These are phyloP conservation scores for Gossypioides kirkii DNA, from an alignment of 345 rosid species.

Conservation along the genomic window DNA sequence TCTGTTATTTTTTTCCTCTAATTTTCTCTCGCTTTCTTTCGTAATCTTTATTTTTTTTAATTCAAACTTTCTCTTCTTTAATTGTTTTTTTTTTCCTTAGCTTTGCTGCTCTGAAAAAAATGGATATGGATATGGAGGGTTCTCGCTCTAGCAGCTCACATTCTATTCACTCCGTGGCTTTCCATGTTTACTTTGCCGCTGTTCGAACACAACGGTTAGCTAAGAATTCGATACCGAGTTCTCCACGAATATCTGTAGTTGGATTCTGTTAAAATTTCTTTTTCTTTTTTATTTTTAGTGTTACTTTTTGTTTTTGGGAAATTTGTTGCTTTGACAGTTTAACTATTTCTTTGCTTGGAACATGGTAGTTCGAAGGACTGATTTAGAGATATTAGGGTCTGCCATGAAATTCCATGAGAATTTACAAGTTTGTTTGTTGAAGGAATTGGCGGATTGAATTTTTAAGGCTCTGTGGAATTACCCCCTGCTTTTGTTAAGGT, in stretches of 20 bases:
- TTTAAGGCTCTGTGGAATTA: background rate
- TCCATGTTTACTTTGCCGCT: background rate
- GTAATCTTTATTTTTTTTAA: too few species aligned
- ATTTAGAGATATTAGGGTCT: background rate
- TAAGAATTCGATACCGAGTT: background rate
- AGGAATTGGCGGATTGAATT: background rate
- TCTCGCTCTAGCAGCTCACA: background rate
- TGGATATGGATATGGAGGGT: background rate
- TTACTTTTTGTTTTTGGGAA: background rate
- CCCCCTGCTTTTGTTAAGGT: background rate
- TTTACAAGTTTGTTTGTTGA: background rate
- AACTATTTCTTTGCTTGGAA: constrained; percentile 6
- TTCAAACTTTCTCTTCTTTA: background rate
- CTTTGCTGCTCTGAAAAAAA: background rate
- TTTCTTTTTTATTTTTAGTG: background rate
- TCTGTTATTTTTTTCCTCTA: constrained; percentile 17
- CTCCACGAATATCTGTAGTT: background rate
- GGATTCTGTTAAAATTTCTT: background rate
- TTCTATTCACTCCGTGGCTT: background rate
- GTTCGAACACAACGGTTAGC: background rate
- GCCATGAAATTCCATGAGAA: background rate
- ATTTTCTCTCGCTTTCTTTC: constrained; percentile 15
- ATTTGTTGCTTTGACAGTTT: constrained; percentile 3
- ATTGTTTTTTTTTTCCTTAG: background rate
- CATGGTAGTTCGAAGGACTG: background rate